A percentile compares a stretch with the other conserved stretches of the same genome.
Conservation (phyloP, 768 basidiomycete genomes). For the Tylopilus sp. region DNA sequence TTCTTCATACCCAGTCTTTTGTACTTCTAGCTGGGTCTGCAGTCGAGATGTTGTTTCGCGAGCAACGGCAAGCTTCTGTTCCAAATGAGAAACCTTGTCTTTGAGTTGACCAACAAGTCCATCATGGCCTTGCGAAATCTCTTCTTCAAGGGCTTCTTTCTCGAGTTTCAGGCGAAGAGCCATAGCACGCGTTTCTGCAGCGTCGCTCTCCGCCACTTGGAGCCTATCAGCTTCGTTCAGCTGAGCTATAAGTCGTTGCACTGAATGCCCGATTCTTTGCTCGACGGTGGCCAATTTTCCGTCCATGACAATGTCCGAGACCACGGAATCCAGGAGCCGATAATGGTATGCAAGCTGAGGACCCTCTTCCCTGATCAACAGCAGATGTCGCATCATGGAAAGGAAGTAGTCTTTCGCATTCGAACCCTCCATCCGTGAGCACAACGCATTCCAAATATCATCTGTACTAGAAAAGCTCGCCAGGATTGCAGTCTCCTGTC, state of each 20-base stretch:
- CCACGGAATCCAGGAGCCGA: constrained; percentile 84
- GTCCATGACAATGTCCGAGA: constrained; percentile 90
- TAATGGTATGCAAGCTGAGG: constrained; percentile 83
- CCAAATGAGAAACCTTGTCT: constrained; percentile 59
- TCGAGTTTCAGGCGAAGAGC: constrained; percentile 69
- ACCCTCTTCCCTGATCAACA: constrained; percentile 87
- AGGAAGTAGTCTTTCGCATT: constrained; percentile 82
- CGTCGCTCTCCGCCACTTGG: constrained; percentile 76
- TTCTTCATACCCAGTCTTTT: constrained; percentile 79
- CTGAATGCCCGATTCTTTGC: constrained; percentile 82
- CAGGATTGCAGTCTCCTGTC: constrained; percentile 72
- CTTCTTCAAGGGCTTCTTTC: constrained; percentile 79
- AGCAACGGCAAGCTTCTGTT: constrained; percentile 75
- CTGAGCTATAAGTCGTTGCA: constrained; percentile 82
- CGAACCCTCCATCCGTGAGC: constrained; percentile 70
- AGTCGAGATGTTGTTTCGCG: constrained; percentile 74
- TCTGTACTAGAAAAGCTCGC: constrained; percentile 74
- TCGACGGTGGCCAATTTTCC: constrained; percentile 85
- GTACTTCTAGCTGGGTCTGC: constrained; percentile 71
- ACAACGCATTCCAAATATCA: constrained; percentile 84
- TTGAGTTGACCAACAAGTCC: constrained; percentile 85
- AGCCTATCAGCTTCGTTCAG: constrained; percentile 88
- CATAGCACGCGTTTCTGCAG: constrained; percentile 60
- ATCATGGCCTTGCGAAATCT: constrained; percentile 75
- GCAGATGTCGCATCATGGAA: constrained; percentile 90